Evolutionary conservation across 2,329 filamentous ascomycete genomes (phyloP).

Genomic region (Microcyclospora pomicola): DNA sequence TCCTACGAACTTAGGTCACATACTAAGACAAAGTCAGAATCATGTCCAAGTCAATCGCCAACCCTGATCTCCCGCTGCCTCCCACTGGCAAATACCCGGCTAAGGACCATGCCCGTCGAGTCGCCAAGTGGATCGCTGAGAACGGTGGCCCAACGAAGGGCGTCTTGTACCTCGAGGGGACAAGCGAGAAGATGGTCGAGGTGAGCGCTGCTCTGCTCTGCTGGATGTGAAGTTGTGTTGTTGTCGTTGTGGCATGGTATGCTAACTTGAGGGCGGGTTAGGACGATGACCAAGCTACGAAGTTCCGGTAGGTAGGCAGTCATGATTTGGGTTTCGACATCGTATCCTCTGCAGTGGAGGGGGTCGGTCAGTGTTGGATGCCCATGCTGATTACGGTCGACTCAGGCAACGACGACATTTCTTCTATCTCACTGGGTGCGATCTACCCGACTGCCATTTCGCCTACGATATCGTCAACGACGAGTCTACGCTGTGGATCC

Average conservation of each 20-base stretch:
- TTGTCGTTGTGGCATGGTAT: background rate
- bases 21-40: background rate
- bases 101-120: constrained; percentile 71
- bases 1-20: no score
- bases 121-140: constrained; percentile 62
- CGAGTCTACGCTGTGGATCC: constrained; percentile 78
- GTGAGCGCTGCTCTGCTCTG: constrained; percentile 11
- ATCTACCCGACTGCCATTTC: constrained; percentile 66
- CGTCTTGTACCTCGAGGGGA: constrained; percentile 77
- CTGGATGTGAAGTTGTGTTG: background rate
- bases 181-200: constrained; percentile 67
- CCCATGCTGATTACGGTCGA: background rate
- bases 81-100: constrained; percentile 54
- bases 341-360: background rate
- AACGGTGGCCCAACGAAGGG: constrained; percentile 52
- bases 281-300: constrained; percentile 73
- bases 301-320: constrained; percentile 50
- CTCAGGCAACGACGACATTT: constrained; percentile 50
- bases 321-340: no score
- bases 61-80: constrained; percentile 21
- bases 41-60: constrained; percentile 19
- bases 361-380: background rate
- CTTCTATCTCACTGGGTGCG: constrained; percentile 84
- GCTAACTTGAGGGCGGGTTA: constrained; percentile 8
- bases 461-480: constrained; percentile 66